phyloP scores from a whole-genome alignment of 1,139 yeast genomes.

The Debaryomyces coudertii region DNA sequence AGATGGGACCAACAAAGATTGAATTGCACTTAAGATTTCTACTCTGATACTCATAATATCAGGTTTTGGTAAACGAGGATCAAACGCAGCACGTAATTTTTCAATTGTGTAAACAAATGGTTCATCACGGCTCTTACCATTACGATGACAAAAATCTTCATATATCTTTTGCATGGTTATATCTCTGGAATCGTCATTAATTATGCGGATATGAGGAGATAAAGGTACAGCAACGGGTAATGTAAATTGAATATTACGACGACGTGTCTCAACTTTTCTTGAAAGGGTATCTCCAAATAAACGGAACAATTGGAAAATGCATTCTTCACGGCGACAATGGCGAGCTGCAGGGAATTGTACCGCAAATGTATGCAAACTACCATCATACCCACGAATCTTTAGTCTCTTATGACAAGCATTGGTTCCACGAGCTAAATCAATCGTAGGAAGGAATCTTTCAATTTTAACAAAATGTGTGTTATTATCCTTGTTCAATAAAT shows the following conservation, averaged over 20 bases:
- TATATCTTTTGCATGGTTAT: conserved; percentile 84
- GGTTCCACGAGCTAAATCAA: conserved; percentile 87
- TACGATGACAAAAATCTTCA: conserved; percentile 80
- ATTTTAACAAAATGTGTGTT: conserved; percentile 89
- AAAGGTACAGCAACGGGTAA: conserved; percentile 92
- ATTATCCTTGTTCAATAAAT: conserved; percentile 78
- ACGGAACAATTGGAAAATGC: conserved; percentile 88
- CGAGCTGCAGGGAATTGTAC: conserved; percentile 98
- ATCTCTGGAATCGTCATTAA: conserved; percentile 80
- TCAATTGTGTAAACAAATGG: conserved; percentile 87
- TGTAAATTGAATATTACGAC: conserved; percentile 82
- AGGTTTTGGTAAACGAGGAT: conserved; percentile 89
- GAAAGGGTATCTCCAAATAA: conserved; percentile 80
- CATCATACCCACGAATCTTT: conserved; percentile 92
- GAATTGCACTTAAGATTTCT: conserved; percentile 89
- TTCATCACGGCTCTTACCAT: conserved; percentile 80
- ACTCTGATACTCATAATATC: conserved; percentile 87
- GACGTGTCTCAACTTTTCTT: conserved; percentile 83
- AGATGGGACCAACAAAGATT: conserved; percentile 82
- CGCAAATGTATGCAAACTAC: conserved; percentile 87
- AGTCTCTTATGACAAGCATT: conserved; percentile 91
- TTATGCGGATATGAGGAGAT: conserved; percentile 91
- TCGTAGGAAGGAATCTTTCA: conserved; percentile 87
- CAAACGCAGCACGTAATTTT: conserved; percentile 89
- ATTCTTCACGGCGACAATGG: conserved; percentile 94